Percentiles rank a stretch among this genome's conserved stretches.
phyloP scores from a whole-genome alignment of 768 basidiomycete genomes.

The Hypholoma fasciculare region DNA sequence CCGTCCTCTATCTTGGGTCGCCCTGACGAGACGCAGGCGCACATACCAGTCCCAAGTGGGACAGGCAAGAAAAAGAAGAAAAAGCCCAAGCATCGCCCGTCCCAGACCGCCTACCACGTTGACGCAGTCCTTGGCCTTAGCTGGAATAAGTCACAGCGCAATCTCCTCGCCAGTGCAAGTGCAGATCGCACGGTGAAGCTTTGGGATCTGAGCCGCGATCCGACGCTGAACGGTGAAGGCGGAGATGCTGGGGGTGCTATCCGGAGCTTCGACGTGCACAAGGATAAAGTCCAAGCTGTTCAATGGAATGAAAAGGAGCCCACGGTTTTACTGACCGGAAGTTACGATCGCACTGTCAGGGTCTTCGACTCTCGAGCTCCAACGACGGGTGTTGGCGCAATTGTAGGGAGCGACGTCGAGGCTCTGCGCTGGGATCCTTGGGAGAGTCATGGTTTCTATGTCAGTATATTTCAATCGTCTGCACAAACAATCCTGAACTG shows the following conservation, averaged over 20 bases:
- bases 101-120: conserved; percentile 76
- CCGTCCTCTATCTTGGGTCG: conserved; percentile 90
- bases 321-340: conserved; percentile 88
- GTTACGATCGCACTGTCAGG: conserved; percentile 93
- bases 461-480: conserved; percentile 34
- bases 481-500: background rate
- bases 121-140: conserved; percentile 92
- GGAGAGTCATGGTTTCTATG: conserved; percentile 86
- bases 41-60: conserved; percentile 77
- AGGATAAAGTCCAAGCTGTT: conserved; percentile 94
- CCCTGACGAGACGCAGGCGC: conserved; percentile 79
- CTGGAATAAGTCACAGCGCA: conserved; percentile 91
- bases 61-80: conserved; percentile 97
- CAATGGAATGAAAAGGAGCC: conserved; percentile 93
- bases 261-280: conserved; percentile 82
- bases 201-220: conserved; percentile 87
- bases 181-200: conserved; percentile 96
- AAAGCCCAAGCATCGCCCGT: conserved; percentile 68
- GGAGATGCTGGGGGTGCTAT: conserved; percentile 65
- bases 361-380: conserved; percentile 91
- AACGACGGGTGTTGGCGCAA: conserved; percentile 77
- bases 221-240: conserved; percentile 40
- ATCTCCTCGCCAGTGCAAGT: conserved; percentile 87
- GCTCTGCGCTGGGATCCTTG: conserved; percentile 95
- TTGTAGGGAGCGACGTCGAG: conserved; percentile 91